Conservation (phyloP, 2,329 filamentous ascomycete genomes). For the Decorospora gaudefroyi region DNA sequence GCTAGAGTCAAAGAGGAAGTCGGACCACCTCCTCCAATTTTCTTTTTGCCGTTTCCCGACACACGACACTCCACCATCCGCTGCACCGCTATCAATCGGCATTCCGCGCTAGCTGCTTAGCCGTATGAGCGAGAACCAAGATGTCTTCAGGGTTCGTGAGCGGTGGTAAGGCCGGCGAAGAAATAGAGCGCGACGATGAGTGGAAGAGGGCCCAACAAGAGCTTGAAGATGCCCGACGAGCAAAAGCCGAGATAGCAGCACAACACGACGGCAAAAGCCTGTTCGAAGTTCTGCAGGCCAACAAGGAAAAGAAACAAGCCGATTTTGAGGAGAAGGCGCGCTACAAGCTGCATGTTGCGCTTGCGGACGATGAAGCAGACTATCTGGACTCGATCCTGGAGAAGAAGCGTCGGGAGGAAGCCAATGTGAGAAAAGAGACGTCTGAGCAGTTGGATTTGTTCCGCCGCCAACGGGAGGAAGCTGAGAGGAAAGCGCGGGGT, state of each 20-base stretch:
- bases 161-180: slow-evolving; percentile 54
- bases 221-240: slow-evolving; percentile 63
- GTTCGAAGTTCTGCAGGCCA: slow-evolving; percentile 77
- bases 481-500: slow-evolving; percentile 53
- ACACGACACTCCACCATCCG: not conserved
- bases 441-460: slow-evolving; percentile 63
- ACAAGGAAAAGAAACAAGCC: slow-evolving; percentile 86
- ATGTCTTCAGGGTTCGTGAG: slow-evolving; percentile 59
- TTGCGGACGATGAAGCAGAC: slow-evolving; percentile 79
- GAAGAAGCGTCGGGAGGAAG: slow-evolving; percentile 61
- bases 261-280: slow-evolving; percentile 64
- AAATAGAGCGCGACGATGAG: slow-evolving; percentile 54
- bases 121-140: slow-evolving; percentile 12
- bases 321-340: slow-evolving; percentile 74
- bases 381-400: slow-evolving; percentile 68
- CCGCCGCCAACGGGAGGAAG: slow-evolving; percentile 62
- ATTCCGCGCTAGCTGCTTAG: slow-evolving; percentile 20
- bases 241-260: slow-evolving; percentile 58
- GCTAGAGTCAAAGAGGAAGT: slow-evolving; percentile 16
- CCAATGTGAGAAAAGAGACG: slow-evolving; percentile 62
- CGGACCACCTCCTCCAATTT: slow-evolving; percentile 7
- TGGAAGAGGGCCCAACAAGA: slow-evolving; percentile 69
- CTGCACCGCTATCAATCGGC: slow-evolving; percentile 10
- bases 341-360: slow-evolving; percentile 75
- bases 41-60: slow-evolving; percentile 6